Percentiles rank a stretch among this genome's conserved stretches.
phyloP scores from a whole-genome alignment of 2,329 filamentous ascomycete genomes.

The Colletotrichum navitas region DNA sequence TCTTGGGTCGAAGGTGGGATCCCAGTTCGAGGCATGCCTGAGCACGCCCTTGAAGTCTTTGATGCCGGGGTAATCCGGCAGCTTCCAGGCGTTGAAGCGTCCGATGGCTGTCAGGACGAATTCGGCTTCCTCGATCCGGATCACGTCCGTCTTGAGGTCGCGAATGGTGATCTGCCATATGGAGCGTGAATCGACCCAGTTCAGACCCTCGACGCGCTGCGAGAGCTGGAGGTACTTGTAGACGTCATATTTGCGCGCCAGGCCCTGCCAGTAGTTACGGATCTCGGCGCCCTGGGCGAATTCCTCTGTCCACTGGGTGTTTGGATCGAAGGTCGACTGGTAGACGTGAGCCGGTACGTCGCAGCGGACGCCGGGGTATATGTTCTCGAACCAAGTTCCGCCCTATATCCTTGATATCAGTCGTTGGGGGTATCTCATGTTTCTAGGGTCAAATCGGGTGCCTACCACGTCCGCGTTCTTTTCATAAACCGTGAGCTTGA shows the following conservation, averaged over 20 bases:
- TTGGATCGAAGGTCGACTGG: slow-evolving; percentile 75
- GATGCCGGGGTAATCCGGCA: slow-evolving; percentile 72
- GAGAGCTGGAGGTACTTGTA: slow-evolving; percentile 69
- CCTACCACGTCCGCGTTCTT: slow-evolving; percentile 76
- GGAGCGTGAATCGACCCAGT: slow-evolving; percentile 65
- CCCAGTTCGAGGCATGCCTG: slow-evolving; percentile 73
- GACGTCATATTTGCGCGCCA: slow-evolving; percentile 74
- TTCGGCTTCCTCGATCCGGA: slow-evolving; percentile 64
- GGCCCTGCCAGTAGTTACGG: slow-evolving; percentile 71
- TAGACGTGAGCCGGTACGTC: slow-evolving; percentile 79
- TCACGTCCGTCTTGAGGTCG: slow-evolving; percentile 54
- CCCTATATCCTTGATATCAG: slow-evolving; percentile 50
- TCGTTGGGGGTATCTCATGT: background rate
- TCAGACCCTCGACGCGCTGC: slow-evolving; percentile 66
- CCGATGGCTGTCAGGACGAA: slow-evolving; percentile 74
- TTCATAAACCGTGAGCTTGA: slow-evolving; percentile 75
- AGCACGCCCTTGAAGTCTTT: slow-evolving; percentile 66
- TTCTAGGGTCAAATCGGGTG: slow-evolving; percentile 18
- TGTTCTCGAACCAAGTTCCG: slow-evolving; percentile 67
- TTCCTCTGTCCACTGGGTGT: slow-evolving; percentile 76
- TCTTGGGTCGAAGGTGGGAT: slow-evolving; percentile 61
- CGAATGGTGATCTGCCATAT: slow-evolving; percentile 68
- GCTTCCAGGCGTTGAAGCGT: slow-evolving; percentile 74
- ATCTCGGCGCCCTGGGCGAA: slow-evolving; percentile 78
- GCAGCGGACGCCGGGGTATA: slow-evolving; percentile 75